Base-by-base conservation (phyloP, 2,329 filamentous ascomycete genomes). In the Colletotrichum sublineola region DNA sequence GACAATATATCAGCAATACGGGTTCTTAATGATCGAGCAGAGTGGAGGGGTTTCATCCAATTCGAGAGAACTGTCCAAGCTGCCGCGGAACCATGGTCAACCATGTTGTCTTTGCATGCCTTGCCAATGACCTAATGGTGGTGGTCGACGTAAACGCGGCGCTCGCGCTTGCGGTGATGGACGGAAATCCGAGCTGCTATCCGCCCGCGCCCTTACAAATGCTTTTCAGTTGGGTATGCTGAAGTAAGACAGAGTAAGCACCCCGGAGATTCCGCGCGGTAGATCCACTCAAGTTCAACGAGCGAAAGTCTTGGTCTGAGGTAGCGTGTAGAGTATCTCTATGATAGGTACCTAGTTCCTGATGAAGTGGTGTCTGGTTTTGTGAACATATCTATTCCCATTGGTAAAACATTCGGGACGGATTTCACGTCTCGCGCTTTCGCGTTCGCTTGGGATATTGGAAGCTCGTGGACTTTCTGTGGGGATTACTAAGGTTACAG, bases 391-490 rank as follows among this genome's bases (percentile, higher is more conserved):
- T 3, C 24, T 1, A 52, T 18, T 52, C 14, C 14, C 14, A 4
- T 53, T 53, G 15, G 29, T 53, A 53, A 18, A 29, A 20, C 50
- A 33, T 18, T 18, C 14, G 11, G n/a, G n/a, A 29, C 12, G 1
- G 48, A 24, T 14, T 14, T 15, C 5, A 24, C 12, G 50, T 31
- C 29, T 53, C 50, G 29, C 50, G 50, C 29, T 33, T 52, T 53
- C 50, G 50, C 50, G 46, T 50, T 50, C 46, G 8, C 18, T n/a
- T 46, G 14, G 31, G 36, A 36, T 8, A 48, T 18, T 46, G 24
- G 63, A 67, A 67, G 63, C 53, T 67, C 46, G 67, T 66, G 55
- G 67, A 53, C 53, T 46, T n/a, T 46, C 15, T 18, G 18, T 46
- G 40, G 57, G 56, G 29, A 40, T 6, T 29, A n/a, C 12, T 56